These are phyloP conservation scores for Metschnikowia baotianmanensis DNA, from an alignment of 805 yeast species.

Conservation along the genomic window DNA sequence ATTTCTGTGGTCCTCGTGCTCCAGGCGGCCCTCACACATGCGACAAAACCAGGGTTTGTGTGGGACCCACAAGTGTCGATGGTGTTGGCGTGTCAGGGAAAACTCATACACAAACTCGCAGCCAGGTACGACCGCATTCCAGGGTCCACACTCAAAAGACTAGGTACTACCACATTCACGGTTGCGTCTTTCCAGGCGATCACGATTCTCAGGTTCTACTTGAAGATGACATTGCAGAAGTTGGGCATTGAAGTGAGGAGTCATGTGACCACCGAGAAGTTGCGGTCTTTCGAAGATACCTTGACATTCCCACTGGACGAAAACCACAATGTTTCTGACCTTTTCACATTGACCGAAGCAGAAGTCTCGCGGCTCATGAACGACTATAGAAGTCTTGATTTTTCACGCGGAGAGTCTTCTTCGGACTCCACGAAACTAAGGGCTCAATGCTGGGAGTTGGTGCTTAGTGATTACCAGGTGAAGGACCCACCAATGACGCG, in stretches of 20 bases:
- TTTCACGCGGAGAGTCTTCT: slow-evolving; percentile 12
- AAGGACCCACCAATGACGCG: not conserved
- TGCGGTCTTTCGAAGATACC: slow-evolving; percentile 2
- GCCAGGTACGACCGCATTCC: slow-evolving; percentile 18
- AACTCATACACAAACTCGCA: slow-evolving; percentile 29
- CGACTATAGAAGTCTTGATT: slow-evolving; percentile 24
- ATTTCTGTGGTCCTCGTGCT: slow-evolving; percentile 32
- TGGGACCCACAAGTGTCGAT: slow-evolving; percentile 11
- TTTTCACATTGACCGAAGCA: slow-evolving; percentile 21
- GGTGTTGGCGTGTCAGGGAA: slow-evolving; percentile 32
- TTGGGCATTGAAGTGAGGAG: not conserved
- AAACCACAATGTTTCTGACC: slow-evolving; percentile 5
- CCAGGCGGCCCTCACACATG: slow-evolving; percentile 20
- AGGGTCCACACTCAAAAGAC: slow-evolving; percentile 12
- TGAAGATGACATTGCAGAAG: slow-evolving; percentile 9
- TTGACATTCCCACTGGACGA: not conserved
- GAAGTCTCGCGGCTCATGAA: slow-evolving; percentile 18
- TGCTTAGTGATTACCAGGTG: slow-evolving; percentile 23
- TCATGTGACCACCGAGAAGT: slow-evolving; percentile 7
- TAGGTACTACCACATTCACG: slow-evolving; percentile 10
- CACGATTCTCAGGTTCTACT: slow-evolving; percentile 14
- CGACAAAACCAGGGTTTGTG: slow-evolving; percentile 11
- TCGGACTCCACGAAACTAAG: slow-evolving; percentile 30
- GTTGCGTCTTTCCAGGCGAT: slow-evolving; percentile 18
- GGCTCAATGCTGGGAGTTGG: slow-evolving; percentile 30